Evolutionary conservation across 139 green algal species (phyloP), one percentile per base, ranked within the genome.

Genomic region (Trebouxia sp.): DNA sequence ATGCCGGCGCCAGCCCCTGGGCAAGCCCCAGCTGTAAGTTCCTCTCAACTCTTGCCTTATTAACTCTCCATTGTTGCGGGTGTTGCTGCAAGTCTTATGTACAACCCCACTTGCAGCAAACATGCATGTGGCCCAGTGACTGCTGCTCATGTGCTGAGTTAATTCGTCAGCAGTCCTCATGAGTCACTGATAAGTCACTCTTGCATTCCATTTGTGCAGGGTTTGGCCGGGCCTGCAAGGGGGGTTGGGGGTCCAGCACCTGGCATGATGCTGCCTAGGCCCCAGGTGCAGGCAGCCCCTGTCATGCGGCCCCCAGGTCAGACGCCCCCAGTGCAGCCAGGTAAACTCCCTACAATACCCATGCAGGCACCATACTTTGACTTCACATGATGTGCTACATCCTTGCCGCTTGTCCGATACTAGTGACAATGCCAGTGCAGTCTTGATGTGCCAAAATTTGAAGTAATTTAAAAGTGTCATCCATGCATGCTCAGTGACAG

Each of bases 191-290:
- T 11, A 48, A 42, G 35, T 42, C 14, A 75, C 43, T 75, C 5
- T 12, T 47, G 35, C 41, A 76, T 9, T 51, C 9, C 37, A 6
- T 48, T 5, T 74, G 15, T 69, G 39, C 88, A 94, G 91, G 96
- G 96, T 6, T 79, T 99, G 50, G 92, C 91, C 14, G 96, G 95
- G 0, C 92, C 94, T 8, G 93, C 92, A 8, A 84, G 91, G 5
- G 96, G 96, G 50, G 89, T 98, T 15, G 96, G 96, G 11, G 96
- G 91, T 4, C 94, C 96, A 4, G 87, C 90, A 0, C 93, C 94
- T 1, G 94, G 91, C 47, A 92, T 93, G 87, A 99, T 99, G 96
- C 90, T 96, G 81, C 96, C 96, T 7, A 84, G 92, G 6, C 93
- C 94, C 4, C 90, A 95, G 70, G 83, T 90, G 32, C 41, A 56